Evolutionary conservation across 768 basidiomycete species (phyloP).

Genomic region (Terana coerulea): DNA sequence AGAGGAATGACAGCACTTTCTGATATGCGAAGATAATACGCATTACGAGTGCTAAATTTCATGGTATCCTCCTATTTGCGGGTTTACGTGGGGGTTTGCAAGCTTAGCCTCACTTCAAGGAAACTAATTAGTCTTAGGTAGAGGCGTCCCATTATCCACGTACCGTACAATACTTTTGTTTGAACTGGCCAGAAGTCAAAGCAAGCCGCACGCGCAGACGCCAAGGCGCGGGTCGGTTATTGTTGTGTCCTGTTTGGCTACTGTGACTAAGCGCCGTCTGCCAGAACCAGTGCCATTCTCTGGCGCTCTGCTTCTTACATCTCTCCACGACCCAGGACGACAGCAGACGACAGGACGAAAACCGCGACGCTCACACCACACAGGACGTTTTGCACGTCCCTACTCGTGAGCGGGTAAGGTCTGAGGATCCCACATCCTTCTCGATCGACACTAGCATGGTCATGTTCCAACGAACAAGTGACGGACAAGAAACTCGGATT

Average conservation of each 20-base stretch:
- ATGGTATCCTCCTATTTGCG: slow-evolving; percentile 29
- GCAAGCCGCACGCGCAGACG: too few species aligned
- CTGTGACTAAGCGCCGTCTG: too few species aligned
- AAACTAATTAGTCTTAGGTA: too few species aligned
- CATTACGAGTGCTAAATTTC: slow-evolving; percentile 70
- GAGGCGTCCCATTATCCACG: too few species aligned
- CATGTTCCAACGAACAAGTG: slow-evolving; percentile 22
- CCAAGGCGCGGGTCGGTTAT: background rate
- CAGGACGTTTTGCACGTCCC: slow-evolving; percentile 21
- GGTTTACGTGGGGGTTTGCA: background rate
- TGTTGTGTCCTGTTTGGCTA: slow-evolving; percentile 1
- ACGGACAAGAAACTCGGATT: slow-evolving; percentile 28
- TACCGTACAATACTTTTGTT: too few species aligned
- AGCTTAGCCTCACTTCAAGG: too few species aligned
- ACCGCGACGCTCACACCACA: slow-evolving; percentile 39
- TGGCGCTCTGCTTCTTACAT: background rate
- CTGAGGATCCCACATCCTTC: slow-evolving; percentile 31
- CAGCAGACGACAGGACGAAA: slow-evolving; percentile 38
- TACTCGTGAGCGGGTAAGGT: slow-evolving; percentile 37
- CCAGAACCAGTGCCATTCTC: too few species aligned
- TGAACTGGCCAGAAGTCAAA: too few species aligned
- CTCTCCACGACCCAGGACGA: too few species aligned
- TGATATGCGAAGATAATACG: slow-evolving; percentile 81
- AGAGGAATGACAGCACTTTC: slow-evolving; percentile 70
- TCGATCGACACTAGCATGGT: slow-evolving; percentile 30